Evolutionary conservation across 208 protist genomes (phyloP).

Genomic region (Acanthamoeba healyi): DNA sequence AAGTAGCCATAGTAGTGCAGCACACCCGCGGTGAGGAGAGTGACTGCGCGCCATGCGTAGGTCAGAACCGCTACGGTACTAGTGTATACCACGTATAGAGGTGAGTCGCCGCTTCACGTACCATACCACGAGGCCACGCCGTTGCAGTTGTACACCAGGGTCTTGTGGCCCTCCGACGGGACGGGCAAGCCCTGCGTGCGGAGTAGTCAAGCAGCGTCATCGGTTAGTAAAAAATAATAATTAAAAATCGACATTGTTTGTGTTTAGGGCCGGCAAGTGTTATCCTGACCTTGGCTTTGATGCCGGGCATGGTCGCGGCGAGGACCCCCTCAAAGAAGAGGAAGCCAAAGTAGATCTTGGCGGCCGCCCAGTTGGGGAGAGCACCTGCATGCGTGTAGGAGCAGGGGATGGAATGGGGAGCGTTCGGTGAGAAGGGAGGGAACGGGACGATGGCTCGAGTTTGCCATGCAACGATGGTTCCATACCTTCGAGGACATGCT

Average conservation of each 20-base stretch:
- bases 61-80: too few species aligned
- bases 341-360: conserved; percentile 79
- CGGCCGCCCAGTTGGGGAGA: conserved; percentile 82
- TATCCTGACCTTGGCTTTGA: conserved; percentile 79
- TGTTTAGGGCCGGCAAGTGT: too few species aligned
- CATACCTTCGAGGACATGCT: not conserved
- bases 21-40: not conserved
- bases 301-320: conserved; percentile 90
- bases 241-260: too few species aligned
- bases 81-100: too few species aligned
- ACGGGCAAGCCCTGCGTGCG: conserved; percentile 91
- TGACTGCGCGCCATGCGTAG: not conserved
- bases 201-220: too few species aligned
- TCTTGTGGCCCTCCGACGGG: conserved; percentile 84
- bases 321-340: conserved; percentile 90
- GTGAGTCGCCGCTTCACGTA: conserved; percentile 83
- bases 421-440: conserved; percentile 14
- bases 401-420: not conserved
- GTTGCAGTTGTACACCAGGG: conserved; percentile 94
- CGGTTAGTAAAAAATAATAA: too few species aligned
- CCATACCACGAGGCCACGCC: conserved; percentile 91
- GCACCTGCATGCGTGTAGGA: conserved; percentile 88
- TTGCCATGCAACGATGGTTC: too few species aligned
- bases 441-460: not conserved
- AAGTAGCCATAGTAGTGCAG: conserved; percentile 66